phyloP scores from a whole-genome alignment of 257 asterid species.

The Gardenia jasminoides region DNA sequence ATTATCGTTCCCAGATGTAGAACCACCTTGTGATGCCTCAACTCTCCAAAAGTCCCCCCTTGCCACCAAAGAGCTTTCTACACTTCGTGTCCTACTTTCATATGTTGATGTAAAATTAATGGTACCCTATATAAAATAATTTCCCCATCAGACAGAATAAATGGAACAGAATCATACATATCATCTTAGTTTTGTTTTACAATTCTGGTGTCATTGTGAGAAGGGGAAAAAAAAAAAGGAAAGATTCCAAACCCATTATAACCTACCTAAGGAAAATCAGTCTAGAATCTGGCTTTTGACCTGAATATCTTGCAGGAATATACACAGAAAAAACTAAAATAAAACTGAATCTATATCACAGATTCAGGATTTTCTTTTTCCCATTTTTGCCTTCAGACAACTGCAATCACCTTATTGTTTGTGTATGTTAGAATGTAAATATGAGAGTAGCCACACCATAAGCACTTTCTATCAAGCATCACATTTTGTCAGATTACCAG shows the following conservation, averaged over 20 bases:
- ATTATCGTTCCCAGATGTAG: constrained; percentile 67
- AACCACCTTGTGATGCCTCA: constrained; percentile 89
- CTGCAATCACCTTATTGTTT: not conserved
- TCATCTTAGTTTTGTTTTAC: not conserved
- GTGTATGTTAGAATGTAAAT: not conserved
- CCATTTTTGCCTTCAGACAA: not conserved
- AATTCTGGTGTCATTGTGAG: not conserved
- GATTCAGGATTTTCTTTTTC: not conserved
- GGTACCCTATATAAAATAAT: constrained; percentile 56
- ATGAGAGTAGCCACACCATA: not conserved
- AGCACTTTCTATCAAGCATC: not conserved
- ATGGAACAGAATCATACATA: not conserved
- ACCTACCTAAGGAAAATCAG: not conserved
- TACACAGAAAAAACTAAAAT: not conserved
- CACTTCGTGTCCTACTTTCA: constrained; percentile 64
- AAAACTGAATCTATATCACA: not conserved
- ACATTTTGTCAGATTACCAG: not conserved
- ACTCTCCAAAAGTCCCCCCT: constrained; percentile 98
- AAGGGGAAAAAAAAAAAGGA: not conserved
- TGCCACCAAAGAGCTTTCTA: constrained; percentile 82
- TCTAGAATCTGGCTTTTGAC: not conserved
- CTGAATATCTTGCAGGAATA: not conserved
- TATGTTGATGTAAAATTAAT: constrained; percentile 77
- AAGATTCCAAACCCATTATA: not conserved
- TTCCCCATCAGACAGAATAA: constrained; percentile 2